Percentiles rank a stretch among this genome's conserved stretches.
Evolutionary conservation across 495 filamentous ascomycete genomes (phyloP).

Genomic region (Astrothelium subdiscretum): DNA sequence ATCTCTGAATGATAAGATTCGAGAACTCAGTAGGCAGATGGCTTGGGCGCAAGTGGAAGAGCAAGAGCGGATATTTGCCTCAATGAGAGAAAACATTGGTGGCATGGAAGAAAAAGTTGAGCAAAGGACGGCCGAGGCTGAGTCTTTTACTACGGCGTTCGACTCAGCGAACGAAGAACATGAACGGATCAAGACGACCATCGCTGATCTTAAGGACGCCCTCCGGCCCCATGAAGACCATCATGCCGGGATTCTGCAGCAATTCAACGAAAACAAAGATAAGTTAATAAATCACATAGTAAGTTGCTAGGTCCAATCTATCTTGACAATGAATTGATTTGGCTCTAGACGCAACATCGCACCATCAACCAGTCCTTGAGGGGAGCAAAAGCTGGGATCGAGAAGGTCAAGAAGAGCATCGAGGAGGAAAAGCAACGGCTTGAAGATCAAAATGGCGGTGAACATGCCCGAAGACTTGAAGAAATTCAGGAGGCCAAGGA

Average conservation of each 20-base stretch:
- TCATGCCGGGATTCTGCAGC: conserved; percentile 26
- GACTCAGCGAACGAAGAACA: conserved; percentile 34
- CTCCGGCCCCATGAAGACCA: conserved; percentile 30
- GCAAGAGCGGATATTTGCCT: conserved; percentile 33
- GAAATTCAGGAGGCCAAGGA: conserved; percentile 40
- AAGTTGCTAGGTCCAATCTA: background rate
- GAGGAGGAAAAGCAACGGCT: conserved; percentile 18
- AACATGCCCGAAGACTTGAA: conserved; percentile 21
- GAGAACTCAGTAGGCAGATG: conserved; percentile 15
- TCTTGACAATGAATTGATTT: background rate
- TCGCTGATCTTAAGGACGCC: conserved; percentile 26
- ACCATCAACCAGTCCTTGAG: conserved; percentile 33
- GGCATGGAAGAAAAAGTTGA: conserved; percentile 36
- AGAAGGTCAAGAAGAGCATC: conserved; percentile 27
- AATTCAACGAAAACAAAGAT: conserved; percentile 22
- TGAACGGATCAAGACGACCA: conserved; percentile 19
- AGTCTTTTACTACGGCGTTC: conserved; percentile 26
- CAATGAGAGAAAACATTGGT: conserved; percentile 31
- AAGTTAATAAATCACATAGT: conserved; percentile 5
- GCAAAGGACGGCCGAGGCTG: conserved; percentile 29
- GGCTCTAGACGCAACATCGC: conserved; percentile 36
- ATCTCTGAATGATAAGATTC: conserved; percentile 16
- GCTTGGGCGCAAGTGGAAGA: conserved; percentile 32
- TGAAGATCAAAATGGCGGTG: conserved; percentile 22
- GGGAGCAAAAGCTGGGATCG: conserved; percentile 17